Conservation (phyloP, 208 protist genomes). For the Trypanosoma vivax region DNA sequence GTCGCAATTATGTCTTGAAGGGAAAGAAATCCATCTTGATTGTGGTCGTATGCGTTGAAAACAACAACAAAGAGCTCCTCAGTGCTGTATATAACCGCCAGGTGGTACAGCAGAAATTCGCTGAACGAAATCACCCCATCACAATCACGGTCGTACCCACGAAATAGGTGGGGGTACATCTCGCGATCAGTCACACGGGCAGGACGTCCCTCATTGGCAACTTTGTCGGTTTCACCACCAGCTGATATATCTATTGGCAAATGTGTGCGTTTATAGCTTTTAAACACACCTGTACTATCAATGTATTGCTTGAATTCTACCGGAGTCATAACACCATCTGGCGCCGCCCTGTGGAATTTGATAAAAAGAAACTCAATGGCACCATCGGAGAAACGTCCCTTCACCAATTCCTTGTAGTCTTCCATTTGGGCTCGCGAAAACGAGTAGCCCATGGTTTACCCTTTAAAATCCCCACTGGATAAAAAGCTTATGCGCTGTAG, state of each 20-base stretch:
- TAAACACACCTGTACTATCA: constrained; percentile 72
- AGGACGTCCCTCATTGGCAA: constrained; percentile 6
- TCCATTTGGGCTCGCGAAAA: constrained; percentile 73
- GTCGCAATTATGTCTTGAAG: constrained; percentile 77
- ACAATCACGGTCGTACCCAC: constrained; percentile 79
- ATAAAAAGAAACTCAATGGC: constrained; percentile 74
- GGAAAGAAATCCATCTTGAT: constrained; percentile 86
- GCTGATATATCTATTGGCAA: not conserved
- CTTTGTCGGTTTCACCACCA: constrained; percentile 9
- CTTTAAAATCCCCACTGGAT: not conserved
- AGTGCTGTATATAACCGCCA: constrained; percentile 82
- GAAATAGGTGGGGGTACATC: constrained; percentile 79
- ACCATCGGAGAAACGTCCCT: constrained; percentile 74
- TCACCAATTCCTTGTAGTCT: constrained; percentile 78
- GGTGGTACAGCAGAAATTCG: constrained; percentile 85
- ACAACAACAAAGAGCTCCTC: constrained; percentile 86
- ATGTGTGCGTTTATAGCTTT: constrained; percentile 38
- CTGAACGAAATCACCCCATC: constrained; percentile 87
- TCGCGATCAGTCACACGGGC: constrained; percentile 27
- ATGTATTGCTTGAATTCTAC: constrained; percentile 80
- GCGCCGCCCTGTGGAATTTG: constrained; percentile 73
- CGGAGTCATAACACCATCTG: constrained; percentile 67
- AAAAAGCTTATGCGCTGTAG: not conserved
- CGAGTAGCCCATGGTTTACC: constrained; percentile 52
- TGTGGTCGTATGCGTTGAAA: constrained; percentile 91